Evolutionary conservation across 192 early-diverging fungal species (phyloP), one percentile per base, ranked within the genome.

Genomic region (Coemansia aciculifera): DNA sequence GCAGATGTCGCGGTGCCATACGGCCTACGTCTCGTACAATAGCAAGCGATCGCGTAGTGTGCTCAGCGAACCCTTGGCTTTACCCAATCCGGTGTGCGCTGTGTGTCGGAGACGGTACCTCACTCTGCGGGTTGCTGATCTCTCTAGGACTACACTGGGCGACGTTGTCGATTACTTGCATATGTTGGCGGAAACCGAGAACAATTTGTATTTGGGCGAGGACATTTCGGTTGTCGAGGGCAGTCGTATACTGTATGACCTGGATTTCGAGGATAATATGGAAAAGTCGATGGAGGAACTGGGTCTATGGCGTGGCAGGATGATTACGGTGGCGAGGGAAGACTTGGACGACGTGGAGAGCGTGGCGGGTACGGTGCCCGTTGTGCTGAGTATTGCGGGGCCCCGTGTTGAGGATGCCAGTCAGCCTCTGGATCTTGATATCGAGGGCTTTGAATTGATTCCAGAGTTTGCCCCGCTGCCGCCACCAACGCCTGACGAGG

Each of bases 261-360:
- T 88, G 10, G 97, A 99, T 32, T 93, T 91, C 66, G 92, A 95
- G 31, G 95, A 97, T 57, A 94, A 94, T 65, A 64, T 85, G 11
- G 74, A 69, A 5, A 74, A 72, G 48, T 69, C 88, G 0, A 77
- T 96, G 51, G 75, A 83, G 19, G 82, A 84, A 2, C 72, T 97
- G 23, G 81, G 83, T 2, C 57, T 98, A 8, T 72, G 44, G n/a
- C 59, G 68, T 0, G 79, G 79, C 13, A 63, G 42, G 27, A 77
- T 77, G 79, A 27, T 77, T 21, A 77, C 71, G 0, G 39, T 81
- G 52, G 36, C 74, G 31, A 67, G 68, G 56, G 79, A 81, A 17
- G 79, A 76, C 34, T 64, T 77, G 17, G 36, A 27, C 36, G 56
- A 59, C 7, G 54, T 17, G 3, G 29, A 34, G 15, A 29, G 15